Evolutionary conservation across 331 rosid species (phyloP), one percentile per base, ranked within the genome.

Genomic region (Malus hybrid): DNA sequence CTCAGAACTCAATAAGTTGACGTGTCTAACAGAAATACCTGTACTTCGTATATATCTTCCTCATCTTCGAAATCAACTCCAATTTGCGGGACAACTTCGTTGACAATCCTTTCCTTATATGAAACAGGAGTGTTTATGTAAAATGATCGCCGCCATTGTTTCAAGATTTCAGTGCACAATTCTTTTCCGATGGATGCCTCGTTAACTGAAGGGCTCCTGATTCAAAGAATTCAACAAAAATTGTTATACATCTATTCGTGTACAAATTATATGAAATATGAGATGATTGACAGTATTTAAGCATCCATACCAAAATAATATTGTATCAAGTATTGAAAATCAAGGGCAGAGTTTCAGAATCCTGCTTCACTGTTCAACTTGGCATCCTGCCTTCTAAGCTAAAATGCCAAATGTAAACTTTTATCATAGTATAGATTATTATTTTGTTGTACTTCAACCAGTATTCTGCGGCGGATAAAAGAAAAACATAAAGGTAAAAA

Each of bases 21-120:
- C 10, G 68, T 44, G 56, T 39, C 24, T 2, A 14, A 70, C 58
- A 68, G 34, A 68, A 65, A 29, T 82, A 87, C 91, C 88, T 30
- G 32, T 15, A 87, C 82, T 28, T 24, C 68, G 83, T 81, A 87
- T 24, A 65, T 11, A 20, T 85, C 87, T 65, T 85, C 87, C 52
- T 85, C 86, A 75, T 44, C 78, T 70, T 28, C 75, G 64, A 79
- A 89, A 22, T 82, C 66, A 62, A 83, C 66, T 4, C 87, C 89
- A 79, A 77, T 69, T 2, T 64, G 42, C 13, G 76, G 75, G 57
- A 72, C 66, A 62, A 69, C 85, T 61, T 79, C 69, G 2, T 56
- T 57, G 10, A 48, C 18, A 46, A 85, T 68, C 57, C 79, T 72
- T 44, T 89, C 89, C 80, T 78, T 71, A 74, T 79, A 81, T 10